Conservation (phyloP, 2,329 filamentous ascomycete genomes). For the Phialophora verrucosa region DNA sequence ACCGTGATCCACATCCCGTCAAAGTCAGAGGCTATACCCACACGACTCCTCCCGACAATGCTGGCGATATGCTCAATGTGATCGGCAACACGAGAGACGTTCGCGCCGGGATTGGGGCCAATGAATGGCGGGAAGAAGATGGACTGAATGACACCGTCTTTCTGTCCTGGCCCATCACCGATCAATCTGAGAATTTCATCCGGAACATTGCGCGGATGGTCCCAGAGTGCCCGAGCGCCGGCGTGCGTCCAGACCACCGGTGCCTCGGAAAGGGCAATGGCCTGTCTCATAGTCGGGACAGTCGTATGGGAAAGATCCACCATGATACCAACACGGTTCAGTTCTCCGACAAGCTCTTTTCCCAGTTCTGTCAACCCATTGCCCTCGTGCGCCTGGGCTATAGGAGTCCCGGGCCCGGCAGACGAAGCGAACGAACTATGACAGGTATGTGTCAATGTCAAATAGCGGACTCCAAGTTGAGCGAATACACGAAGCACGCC, state of each 20-base stretch:
- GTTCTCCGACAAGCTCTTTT: conserved; percentile 39
- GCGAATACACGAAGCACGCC: conserved; percentile 38
- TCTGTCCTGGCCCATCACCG: conserved; percentile 34
- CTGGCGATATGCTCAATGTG: conserved; percentile 46
- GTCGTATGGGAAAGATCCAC: conserved; percentile 42
- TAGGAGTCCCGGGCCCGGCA: conserved; percentile 32
- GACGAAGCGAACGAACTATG: conserved; percentile 42
- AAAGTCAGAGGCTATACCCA: conserved; percentile 47
- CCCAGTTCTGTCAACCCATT: conserved; percentile 39
- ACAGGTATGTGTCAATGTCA: conserved; percentile 41
- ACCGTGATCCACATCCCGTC: conserved; percentile 60
- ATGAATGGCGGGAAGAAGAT: conserved; percentile 43
- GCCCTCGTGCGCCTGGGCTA: conserved; percentile 14
- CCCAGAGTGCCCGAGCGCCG: conserved; percentile 40
- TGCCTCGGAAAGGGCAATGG: conserved; percentile 38
- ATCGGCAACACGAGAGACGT: conserved; percentile 44
- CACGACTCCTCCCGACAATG: conserved; percentile 44
- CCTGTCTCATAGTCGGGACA: conserved; percentile 39
- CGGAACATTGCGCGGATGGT: conserved; percentile 50
- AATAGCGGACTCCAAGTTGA: conserved; percentile 39
- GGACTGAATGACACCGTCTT: conserved; percentile 52
- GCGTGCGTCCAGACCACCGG: conserved; percentile 44
- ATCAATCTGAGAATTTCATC: conserved; percentile 49
- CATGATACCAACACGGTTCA: conserved; percentile 43
- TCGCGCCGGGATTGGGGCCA: conserved; percentile 17